These are phyloP conservation scores for Xerocomellus intermedius DNA, from an alignment of 768 basidiomycete species.

Conservation along the genomic window DNA sequence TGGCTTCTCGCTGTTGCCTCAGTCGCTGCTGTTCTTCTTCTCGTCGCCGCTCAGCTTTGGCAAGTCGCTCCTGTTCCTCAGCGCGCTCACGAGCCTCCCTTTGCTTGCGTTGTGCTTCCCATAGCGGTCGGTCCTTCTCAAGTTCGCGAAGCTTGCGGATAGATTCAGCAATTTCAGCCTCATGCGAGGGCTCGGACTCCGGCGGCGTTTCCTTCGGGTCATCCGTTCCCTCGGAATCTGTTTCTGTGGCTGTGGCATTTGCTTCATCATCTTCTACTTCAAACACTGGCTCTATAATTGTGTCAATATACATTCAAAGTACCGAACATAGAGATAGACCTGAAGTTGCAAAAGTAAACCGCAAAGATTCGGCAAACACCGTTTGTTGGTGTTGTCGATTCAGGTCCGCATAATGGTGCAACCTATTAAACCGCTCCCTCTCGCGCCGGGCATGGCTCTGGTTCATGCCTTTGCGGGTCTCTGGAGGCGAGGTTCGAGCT, in stretches of 20 bases:
- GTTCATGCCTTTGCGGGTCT: constrained; percentile 38
- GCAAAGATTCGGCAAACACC: constrained; percentile 41
- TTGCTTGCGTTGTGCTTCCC: constrained; percentile 53
- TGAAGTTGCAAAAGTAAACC: constrained; percentile 13
- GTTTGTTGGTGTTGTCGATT: constrained; percentile 39
- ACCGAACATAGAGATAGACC: constrained; percentile 14
- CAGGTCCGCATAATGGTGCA: constrained; percentile 38
- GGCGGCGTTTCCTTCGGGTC: not conserved
- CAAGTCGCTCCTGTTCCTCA: constrained; percentile 41
- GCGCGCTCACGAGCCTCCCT: constrained; percentile 42
- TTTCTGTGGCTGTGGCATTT: not conserved
- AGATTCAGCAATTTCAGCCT: constrained; percentile 56
- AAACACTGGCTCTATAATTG: constrained; percentile 4
- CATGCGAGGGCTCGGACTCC: constrained; percentile 40
- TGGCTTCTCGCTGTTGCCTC: constrained; percentile 25
- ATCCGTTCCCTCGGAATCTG: constrained; percentile 3
- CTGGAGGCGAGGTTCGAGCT: constrained; percentile 49
- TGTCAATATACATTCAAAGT: constrained; percentile 4
- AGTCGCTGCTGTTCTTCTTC: constrained; percentile 32
- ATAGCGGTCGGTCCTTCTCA: constrained; percentile 59
- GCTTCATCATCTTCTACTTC: constrained; percentile 18
- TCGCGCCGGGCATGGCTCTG: constrained; percentile 40
- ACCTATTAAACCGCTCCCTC: constrained; percentile 40
- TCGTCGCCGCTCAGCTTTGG: constrained; percentile 34
- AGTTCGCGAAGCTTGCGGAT: constrained; percentile 67